Conservation (phyloP, 2,329 filamentous ascomycete species). For the Nakataea oryzae region DNA sequence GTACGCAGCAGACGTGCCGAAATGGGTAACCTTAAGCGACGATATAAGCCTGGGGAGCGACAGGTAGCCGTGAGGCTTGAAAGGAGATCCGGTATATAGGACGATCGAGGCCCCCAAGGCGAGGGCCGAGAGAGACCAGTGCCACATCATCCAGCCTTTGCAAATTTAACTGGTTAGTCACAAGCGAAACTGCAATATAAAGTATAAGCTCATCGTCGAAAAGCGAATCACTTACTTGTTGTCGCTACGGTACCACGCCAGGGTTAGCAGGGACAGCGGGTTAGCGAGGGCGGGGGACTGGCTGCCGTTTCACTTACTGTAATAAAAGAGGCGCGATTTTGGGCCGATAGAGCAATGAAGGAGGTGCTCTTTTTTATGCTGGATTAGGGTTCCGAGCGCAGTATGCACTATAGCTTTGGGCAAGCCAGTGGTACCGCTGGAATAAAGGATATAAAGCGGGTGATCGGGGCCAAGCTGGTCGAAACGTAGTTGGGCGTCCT, state of each 20-base stretch:
- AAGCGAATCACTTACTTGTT: too few relatives aligned
- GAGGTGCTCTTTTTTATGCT: constrained; percentile 94
- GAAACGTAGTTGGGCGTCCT: constrained; percentile 47
- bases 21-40: constrained; percentile 75
- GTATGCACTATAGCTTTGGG: constrained; percentile 96
- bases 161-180: too few relatives aligned
- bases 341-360: constrained; percentile 74
- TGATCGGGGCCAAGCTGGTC: constrained; percentile 74
- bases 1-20: constrained; percentile 91
- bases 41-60: constrained; percentile 77
- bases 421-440: constrained; percentile 74
- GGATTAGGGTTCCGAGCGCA: constrained; percentile 77
- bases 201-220: too few relatives aligned
- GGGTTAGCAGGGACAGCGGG: neutral
- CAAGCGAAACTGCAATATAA: too few relatives aligned
- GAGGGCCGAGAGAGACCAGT: constrained; percentile 84
- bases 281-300: neutral
- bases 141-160: constrained; percentile 99
- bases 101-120: constrained; percentile 75
- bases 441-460: constrained; percentile 89
- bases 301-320: constrained; percentile 31
- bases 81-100: constrained; percentile 88
- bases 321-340: constrained; percentile 74
- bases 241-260: neutral
- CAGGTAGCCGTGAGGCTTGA: constrained; percentile 66